Percentiles rank a stretch among this genome's conserved stretches.
Evolutionary conservation across 2,329 filamentous ascomycete genomes (phyloP).

Genomic region (Annulohypoxylon truncatum): DNA sequence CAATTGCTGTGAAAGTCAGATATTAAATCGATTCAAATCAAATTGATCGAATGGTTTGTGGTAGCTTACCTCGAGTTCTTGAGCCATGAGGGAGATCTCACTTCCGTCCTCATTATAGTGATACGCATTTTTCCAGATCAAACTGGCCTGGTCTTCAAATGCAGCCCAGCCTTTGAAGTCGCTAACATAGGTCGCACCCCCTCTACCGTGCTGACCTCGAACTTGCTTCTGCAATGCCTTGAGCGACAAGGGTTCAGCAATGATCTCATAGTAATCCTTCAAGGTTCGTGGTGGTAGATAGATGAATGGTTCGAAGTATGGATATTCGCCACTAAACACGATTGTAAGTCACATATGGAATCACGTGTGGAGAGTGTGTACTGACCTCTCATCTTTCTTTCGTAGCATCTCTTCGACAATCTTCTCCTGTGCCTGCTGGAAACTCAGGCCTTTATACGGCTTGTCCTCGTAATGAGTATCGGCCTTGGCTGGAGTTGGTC

Average conservation of each 20-base stretch:
- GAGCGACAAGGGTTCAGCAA: conserved; percentile 83
- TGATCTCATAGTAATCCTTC: conserved; percentile 88
- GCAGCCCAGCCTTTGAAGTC: conserved; percentile 85
- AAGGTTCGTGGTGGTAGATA: conserved; percentile 80
- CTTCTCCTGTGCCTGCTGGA: conserved; percentile 89
- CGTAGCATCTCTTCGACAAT: conserved; percentile 81
- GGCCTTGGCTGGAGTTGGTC: conserved; percentile 55
- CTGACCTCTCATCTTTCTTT: conserved; percentile 73
- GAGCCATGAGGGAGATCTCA: conserved; percentile 80
- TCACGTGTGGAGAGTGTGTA: conserved; percentile 13
- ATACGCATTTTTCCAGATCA: conserved; percentile 88
- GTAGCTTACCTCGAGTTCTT: conserved; percentile 78
- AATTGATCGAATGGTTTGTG: background rate
- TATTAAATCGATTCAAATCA: conserved; percentile 17
- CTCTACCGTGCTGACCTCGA: conserved; percentile 76
- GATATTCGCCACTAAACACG: conserved; percentile 71
- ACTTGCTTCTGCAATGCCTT: conserved; percentile 81
- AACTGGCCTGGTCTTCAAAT: conserved; percentile 81
- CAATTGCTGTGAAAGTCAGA: conserved; percentile 63
- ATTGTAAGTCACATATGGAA: conserved; percentile 33
- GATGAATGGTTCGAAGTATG: conserved; percentile 78
- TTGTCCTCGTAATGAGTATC: conserved; percentile 66
- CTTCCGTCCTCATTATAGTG: conserved; percentile 94
- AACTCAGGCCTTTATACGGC: conserved; percentile 77
- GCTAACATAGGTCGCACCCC: conserved; percentile 69